Percentiles rank a stretch among this genome's conserved stretches.
phyloP scores from a whole-genome alignment of 306 rosid genomes.

The Begonia fuchsioides region DNA sequence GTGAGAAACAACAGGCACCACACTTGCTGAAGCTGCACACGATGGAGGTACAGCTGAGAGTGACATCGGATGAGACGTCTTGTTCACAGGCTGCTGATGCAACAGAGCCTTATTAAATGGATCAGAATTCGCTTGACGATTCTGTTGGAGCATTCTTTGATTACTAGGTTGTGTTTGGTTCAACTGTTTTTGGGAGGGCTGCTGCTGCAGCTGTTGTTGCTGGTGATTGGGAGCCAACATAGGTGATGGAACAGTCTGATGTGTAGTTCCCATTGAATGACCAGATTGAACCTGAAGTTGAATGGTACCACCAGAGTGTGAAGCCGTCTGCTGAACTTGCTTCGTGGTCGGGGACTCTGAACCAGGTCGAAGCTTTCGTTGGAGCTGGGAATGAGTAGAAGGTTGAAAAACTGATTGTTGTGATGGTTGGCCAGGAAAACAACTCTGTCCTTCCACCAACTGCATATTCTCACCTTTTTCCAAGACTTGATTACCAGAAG shows the following conservation, averaged over 20 bases:
- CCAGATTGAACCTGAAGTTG: conserved; percentile 38
- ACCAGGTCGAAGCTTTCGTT: conserved; percentile 46
- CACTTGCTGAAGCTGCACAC: conserved; percentile 33
- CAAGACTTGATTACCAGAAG: conserved; percentile 60
- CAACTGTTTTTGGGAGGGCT: conserved; percentile 44
- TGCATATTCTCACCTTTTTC: conserved; percentile 86
- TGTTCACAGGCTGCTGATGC: conserved; percentile 44
- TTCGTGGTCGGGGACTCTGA: conserved; percentile 39
- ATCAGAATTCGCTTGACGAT: conserved; percentile 43
- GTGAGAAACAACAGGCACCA: conserved; percentile 34
- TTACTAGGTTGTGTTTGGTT: conserved; percentile 48
- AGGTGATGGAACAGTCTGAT: no score
- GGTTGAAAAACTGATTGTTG: conserved; percentile 52
- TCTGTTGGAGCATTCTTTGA: conserved; percentile 44
- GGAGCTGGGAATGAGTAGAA: conserved; percentile 55
- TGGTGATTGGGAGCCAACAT: conserved; percentile 36
- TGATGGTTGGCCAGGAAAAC: conserved; percentile 43
- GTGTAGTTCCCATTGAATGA: conserved; percentile 34
- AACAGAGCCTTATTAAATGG: conserved; percentile 35
- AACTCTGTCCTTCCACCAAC: conserved; percentile 63
- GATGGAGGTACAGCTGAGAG: conserved; percentile 36
- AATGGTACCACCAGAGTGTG: conserved; percentile 45
- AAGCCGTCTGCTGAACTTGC: conserved; percentile 45
- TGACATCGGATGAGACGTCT: conserved; percentile 31
- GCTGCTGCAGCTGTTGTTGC: conserved; percentile 17